Evolutionary conservation across 2,329 filamentous ascomycete genomes (phyloP).

Genomic region (Neopestalotiopsis rosae): DNA sequence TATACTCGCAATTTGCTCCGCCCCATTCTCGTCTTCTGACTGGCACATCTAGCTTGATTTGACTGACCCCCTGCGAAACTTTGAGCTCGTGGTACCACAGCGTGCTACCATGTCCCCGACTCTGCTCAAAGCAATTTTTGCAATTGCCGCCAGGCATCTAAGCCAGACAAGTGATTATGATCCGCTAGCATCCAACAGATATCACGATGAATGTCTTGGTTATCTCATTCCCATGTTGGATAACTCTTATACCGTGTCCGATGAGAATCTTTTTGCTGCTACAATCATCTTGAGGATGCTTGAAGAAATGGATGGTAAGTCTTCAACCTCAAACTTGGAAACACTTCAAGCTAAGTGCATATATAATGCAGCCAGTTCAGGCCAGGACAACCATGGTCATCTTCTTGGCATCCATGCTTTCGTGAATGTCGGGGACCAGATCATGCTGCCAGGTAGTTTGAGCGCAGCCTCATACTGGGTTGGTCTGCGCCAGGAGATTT

Average conservation of each 20-base stretch:
- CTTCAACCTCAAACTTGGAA: neutral
- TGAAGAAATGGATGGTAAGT: slow-evolving; percentile 48
- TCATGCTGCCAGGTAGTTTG: slow-evolving; percentile 46
- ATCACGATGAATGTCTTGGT: slow-evolving; percentile 59
- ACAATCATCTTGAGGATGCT: slow-evolving; percentile 58
- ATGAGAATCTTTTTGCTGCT: slow-evolving; percentile 59
- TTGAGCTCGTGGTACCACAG: slow-evolving; percentile 58
- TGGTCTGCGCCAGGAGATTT: slow-evolving; percentile 64
- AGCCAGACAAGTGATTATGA: slow-evolving; percentile 54
- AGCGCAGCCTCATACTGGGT: slow-evolving; percentile 63
- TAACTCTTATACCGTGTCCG: slow-evolving; percentile 42
- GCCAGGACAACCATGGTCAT: slow-evolving; percentile 52
- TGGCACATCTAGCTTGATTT: slow-evolving; percentile 33
- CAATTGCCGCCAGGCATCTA: slow-evolving; percentile 60
- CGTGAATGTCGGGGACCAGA: slow-evolving; percentile 46
- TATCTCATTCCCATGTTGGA: slow-evolving; percentile 53
- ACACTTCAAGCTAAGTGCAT: slow-evolving; percentile 28
- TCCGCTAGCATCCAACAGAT: slow-evolving; percentile 53
- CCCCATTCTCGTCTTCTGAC: neutral
- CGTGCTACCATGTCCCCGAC: slow-evolving; percentile 55
- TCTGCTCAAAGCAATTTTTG: slow-evolving; percentile 62
- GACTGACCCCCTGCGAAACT: slow-evolving; percentile 47
- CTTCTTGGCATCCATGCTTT: slow-evolving; percentile 52
- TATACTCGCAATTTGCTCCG: neutral
- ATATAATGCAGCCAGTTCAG: slow-evolving; percentile 39